Percentiles rank a stretch among this genome's conserved stretches.
phyloP scores from a whole-genome alignment of 1,139 yeast species.

The Meyerozyma sp. region DNA sequence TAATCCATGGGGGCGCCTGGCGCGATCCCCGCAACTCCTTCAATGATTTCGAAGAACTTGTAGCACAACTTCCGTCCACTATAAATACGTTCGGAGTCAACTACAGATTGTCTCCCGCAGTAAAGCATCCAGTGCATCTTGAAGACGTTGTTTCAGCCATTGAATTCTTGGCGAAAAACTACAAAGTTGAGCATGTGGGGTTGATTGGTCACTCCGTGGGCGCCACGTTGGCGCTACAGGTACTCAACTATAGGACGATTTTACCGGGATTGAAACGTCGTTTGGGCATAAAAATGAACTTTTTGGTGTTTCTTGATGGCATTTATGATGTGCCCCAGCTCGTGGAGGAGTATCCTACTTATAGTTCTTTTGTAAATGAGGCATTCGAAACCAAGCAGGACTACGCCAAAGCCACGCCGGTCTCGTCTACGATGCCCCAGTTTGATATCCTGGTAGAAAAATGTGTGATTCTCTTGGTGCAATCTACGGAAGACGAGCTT shows the following conservation, averaged over 20 bases:
- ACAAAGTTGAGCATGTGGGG: conserved; percentile 17
- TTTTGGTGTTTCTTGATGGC: conserved; percentile 40
- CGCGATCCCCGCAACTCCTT: conserved; percentile 60
- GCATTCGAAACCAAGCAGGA: conserved; percentile 31
- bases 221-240: conserved; percentile 62
- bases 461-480: conserved; percentile 14
- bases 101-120: conserved; percentile 63
- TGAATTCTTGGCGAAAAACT: conserved; percentile 16
- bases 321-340: conserved; percentile 41
- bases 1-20: conserved; percentile 92
- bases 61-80: conserved; percentile 11
- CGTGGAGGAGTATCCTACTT: conserved; percentile 39
- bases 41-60: conserved; percentile 46
- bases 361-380: conserved; percentile 33
- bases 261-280: conserved; percentile 7
- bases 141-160: conserved; percentile 51
- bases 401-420: conserved; percentile 20
- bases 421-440: conserved; percentile 11
- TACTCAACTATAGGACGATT: conserved; percentile 26
- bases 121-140: conserved; percentile 60
- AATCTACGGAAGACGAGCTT: conserved; percentile 32
- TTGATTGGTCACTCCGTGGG: conserved; percentile 82
- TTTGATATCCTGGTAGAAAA: conserved; percentile 8
- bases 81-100: conserved; percentile 45
- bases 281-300: conserved; percentile 4